These are phyloP conservation scores for Pleurotus giganteus DNA, from an alignment of 768 basidiomycete genomes.

Conservation along the genomic window DNA sequence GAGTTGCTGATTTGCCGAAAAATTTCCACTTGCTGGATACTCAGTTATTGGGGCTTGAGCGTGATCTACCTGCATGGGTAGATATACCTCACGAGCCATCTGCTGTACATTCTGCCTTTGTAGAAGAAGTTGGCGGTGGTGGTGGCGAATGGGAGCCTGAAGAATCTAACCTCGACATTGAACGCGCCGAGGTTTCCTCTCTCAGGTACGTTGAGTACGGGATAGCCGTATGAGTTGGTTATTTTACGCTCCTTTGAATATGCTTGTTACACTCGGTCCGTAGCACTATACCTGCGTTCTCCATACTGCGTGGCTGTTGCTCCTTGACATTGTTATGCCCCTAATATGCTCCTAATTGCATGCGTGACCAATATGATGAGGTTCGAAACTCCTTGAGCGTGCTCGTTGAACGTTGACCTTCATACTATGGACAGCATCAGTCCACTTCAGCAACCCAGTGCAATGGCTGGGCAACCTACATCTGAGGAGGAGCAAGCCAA, in stretches of 20 bases:
- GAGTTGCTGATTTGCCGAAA: background rate
- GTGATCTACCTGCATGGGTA: background rate
- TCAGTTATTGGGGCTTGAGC: background rate
- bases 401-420: background rate
- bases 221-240: too few species aligned
- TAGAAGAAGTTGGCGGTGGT: background rate
- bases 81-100: background rate
- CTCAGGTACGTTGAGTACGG: too few species aligned
- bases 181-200: too few species aligned
- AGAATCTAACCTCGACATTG: too few species aligned
- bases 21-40: background rate
- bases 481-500: conserved; percentile 49
- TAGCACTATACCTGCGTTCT: too few species aligned
- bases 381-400: background rate
- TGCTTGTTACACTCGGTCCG: too few species aligned
- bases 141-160: too few species aligned
- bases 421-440: background rate
- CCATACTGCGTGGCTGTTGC: too few species aligned
- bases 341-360: too few species aligned
- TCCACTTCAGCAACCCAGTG: conserved; percentile 1
- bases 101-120: background rate
- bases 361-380: too few species aligned
- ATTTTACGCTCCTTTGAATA: too few species aligned
- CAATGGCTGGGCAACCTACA: background rate
- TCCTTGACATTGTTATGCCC: too few species aligned